Percentiles rank a stretch among this genome's conserved stretches.
phyloP scores from a whole-genome alignment of 1,139 yeast species.

The Martiniozyma asiatica region DNA sequence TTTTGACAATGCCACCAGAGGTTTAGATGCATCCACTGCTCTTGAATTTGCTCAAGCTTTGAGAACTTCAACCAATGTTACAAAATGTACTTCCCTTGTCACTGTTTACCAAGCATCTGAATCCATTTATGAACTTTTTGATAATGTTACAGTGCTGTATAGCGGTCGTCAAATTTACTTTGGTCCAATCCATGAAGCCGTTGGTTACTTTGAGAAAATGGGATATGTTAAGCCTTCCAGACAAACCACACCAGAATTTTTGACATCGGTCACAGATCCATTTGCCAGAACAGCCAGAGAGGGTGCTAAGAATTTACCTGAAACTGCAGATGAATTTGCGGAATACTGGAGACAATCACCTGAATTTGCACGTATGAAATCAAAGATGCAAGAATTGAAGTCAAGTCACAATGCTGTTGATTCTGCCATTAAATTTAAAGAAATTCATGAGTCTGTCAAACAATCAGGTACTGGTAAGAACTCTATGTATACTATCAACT shows the following conservation, averaged over 20 bases:
- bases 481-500: constrained; percentile 35
- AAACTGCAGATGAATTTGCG: constrained; percentile 34
- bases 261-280: constrained; percentile 71
- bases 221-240: constrained; percentile 63
- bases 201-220: constrained; percentile 47
- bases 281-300: constrained; percentile 26
- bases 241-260: constrained; percentile 74
- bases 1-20: constrained; percentile 70
- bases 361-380: constrained; percentile 22
- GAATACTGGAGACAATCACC: constrained; percentile 33
- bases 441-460: constrained; percentile 25
- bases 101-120: constrained; percentile 80
- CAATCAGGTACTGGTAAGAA: constrained; percentile 22
- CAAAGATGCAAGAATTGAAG: constrained; percentile 19
- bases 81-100: constrained; percentile 52
- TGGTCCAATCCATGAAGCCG: constrained; percentile 53
- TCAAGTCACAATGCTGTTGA: constrained; percentile 14
- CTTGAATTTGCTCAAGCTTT: constrained; percentile 62
- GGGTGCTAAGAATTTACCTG: constrained; percentile 32
- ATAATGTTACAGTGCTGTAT: constrained; percentile 60
- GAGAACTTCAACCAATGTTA: constrained; percentile 47
- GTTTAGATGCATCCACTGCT: constrained; percentile 67
- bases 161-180: constrained; percentile 70
- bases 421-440: constrained; percentile 23
- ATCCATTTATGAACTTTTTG: constrained; percentile 64